phyloP scores from a whole-genome alignment of 805 yeast genomes.

The Sugiyamaella lignohabitans region DNA sequence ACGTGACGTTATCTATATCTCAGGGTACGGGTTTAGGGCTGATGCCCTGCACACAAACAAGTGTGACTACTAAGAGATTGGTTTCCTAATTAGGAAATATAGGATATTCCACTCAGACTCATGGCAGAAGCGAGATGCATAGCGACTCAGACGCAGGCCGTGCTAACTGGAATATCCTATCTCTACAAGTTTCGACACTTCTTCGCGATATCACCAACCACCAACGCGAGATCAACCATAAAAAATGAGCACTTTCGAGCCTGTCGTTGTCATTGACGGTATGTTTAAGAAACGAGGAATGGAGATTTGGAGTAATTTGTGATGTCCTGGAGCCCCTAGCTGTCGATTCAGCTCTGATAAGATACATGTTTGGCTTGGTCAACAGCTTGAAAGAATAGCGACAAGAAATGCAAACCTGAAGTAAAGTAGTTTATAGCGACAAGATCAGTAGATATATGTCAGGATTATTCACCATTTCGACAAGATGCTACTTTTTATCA shows the following conservation, averaged over 20 bases:
- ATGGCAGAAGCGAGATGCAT: not conserved
- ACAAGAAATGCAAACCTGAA: no score
- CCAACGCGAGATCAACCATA: not conserved
- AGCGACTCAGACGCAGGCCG: not conserved
- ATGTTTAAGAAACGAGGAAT: slow-evolving; percentile 58
- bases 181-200: not conserved
- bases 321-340: no score
- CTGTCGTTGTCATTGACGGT: slow-evolving; percentile 68
- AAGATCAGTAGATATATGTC: no score
- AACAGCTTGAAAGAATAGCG: no score
- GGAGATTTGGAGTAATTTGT: not conserved
- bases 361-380: no score
- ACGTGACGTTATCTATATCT: no score
- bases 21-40: not conserved
- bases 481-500: no score
- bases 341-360: no score
- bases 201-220: not conserved
- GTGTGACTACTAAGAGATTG: not conserved
- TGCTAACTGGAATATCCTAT: not conserved
- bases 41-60: not conserved
- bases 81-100: not conserved
- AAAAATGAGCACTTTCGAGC: slow-evolving; percentile 81
- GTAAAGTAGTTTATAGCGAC: no score
- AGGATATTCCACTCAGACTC: not conserved
- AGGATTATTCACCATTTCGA: no score